Conservation (phyloP, 352 stramenopile genomes). For the Poterioochromonas sp. region DNA sequence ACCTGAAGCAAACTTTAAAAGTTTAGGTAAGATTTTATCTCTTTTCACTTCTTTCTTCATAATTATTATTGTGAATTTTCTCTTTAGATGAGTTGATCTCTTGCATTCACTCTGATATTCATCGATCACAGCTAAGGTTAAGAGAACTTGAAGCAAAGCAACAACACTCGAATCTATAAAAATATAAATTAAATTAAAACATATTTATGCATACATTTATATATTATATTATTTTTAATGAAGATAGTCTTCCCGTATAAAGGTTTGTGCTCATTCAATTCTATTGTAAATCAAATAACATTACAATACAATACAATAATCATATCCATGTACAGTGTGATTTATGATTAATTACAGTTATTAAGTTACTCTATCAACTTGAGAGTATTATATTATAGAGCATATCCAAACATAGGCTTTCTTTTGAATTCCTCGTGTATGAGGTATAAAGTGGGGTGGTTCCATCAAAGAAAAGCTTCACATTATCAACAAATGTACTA, state of each 20-base stretch:
- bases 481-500: too few species aligned
- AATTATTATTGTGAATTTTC: background rate
- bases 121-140: background rate
- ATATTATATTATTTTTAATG: background rate
- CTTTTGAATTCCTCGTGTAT: too few species aligned
- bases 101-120: slow-evolving; percentile 30
- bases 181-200: background rate
- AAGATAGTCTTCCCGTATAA: background rate
- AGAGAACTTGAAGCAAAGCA: too few species aligned
- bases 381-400: too few species aligned
- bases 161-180: background rate
- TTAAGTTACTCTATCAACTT: too few species aligned
- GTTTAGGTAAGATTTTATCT: background rate
- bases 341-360: too few species aligned
- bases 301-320: too few species aligned
- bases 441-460: too few species aligned
- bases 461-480: too few species aligned
- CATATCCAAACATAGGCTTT: too few species aligned
- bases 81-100: slow-evolving; percentile 20
- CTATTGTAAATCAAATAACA: too few species aligned
- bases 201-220: background rate
- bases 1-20: background rate
- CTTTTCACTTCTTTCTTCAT: background rate
- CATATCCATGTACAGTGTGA: too few species aligned
- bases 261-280: background rate